Base-by-base conservation (phyloP, 768 basidiomycete species). In the Panaeolus papilionaceus region DNA sequence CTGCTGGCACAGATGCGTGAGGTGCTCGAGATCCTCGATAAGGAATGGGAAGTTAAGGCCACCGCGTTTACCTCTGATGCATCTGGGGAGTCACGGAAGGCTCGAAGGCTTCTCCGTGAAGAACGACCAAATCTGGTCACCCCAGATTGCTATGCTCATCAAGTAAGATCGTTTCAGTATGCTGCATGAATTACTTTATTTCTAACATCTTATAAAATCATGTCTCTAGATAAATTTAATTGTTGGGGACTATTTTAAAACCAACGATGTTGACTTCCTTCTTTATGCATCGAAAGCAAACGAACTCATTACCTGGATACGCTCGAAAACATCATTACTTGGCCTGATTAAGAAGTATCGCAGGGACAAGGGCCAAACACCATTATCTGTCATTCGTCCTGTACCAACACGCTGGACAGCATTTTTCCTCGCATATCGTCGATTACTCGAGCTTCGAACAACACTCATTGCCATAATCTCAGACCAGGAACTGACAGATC, bases 301-400 rank as follows among this genome's bases (percentile, higher is more conserved):
- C 16, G 75, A 81, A 20, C 73, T 84, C 0, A 84, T 84, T 38
- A 75, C 74, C 10, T 84, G 81, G 82, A 67, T 84, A 5, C 62
- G 69, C 4, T 76, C 75, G 65, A 81, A 83, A 63, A 81, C 78
- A 9, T 38, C 54, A 8, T 63, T 81, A 2, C 73, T 82, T 8
- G 79, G 70, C 0, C 44, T 79, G 0, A 72, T 83, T n/a, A 62
- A 64, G 0, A 67, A 79, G 1, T 69, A 72, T 10, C 75, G 78
- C 54, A 61, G 51, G 16, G 26, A 23, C 3, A 40, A 62, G 8
- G 42, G 10, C 45, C 38, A 62, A 33, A 38, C 38, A 18, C 54
- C 72, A 1, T 64, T 75, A 0, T 64, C 75, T n/a, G 71, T 82
- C 12, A 78, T 82, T 23, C 69, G 70, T 10, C 76, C 80, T 28